Percentiles rank a stretch among this genome's conserved stretches.
Conservation (phyloP, 2,329 filamentous ascomycete species). For the Hypoxylon sp. region DNA sequence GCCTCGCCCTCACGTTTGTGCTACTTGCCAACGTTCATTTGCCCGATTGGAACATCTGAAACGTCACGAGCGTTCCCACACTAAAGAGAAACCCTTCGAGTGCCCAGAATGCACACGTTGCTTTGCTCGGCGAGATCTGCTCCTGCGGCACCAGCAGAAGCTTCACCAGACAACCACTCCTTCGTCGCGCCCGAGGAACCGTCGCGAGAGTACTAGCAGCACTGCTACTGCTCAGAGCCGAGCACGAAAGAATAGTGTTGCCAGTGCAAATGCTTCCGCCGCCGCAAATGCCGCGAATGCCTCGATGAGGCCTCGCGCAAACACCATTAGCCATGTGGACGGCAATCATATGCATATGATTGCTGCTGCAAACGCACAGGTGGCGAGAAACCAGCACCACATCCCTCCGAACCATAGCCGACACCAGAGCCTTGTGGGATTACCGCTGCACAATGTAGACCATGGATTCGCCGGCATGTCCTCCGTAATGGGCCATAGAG, state of each 20-base stretch:
- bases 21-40: slow-evolving; percentile 91
- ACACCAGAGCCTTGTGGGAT: slow-evolving; percentile 80
- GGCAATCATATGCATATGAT: slow-evolving; percentile 80
- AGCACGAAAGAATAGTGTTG: slow-evolving; percentile 93
- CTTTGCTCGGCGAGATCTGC: slow-evolving; percentile 92
- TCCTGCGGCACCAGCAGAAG: slow-evolving; percentile 98
- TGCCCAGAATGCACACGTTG: slow-evolving; percentile 95
- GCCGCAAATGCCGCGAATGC: slow-evolving; percentile 62
- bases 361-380: slow-evolving; percentile 70
- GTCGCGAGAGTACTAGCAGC: slow-evolving; percentile 89
- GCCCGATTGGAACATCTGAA: slow-evolving; percentile 96
- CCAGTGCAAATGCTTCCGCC: slow-evolving; percentile 65
- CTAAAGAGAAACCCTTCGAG: slow-evolving; percentile 95
- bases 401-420: slow-evolving; percentile 74
- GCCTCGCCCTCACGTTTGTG: slow-evolving; percentile 93
- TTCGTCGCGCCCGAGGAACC: slow-evolving; percentile 86
- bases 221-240: slow-evolving; percentile 77
- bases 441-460: slow-evolving; percentile 71
- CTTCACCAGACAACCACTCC: slow-evolving; percentile 93
- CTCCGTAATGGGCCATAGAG: slow-evolving; percentile 75
- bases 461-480: slow-evolving; percentile 83
- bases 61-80: slow-evolving; percentile 83
- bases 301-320: slow-evolving; percentile 88
- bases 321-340: slow-evolving; percentile 96
- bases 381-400: slow-evolving; percentile 59